Base-by-base conservation (phyloP, 1,284 basidiomycete species). In the Puccinia hordei region DNA sequence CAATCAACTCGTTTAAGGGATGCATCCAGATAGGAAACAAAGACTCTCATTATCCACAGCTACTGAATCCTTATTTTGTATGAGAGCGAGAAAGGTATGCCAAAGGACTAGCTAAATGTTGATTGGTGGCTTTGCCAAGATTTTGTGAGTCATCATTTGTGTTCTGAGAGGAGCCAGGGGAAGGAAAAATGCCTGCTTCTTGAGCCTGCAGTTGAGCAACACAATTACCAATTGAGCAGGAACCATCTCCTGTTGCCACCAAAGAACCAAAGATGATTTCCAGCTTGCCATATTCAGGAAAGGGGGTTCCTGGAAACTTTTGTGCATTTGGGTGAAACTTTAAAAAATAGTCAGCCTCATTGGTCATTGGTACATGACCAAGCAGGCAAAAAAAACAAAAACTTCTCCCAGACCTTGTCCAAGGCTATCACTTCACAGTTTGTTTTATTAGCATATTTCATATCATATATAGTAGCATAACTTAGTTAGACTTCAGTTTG, bases 341-440 rank as follows among this genome's bases (percentile, higher is more conserved):
- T 13, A n/a, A 33, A 41, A 41, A 44, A 68, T 8, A 24, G 41
- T 41, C 38, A 68, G n/a, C 17, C 19, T 27, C 38, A 41, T 41
- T 41, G 38, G 38, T 41, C 38, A 41, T 41, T 41, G 38, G 38
- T 27, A 46, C 44, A 17, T 46, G 49, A 19, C 22, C 49, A 51
- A 57, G 9, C 55, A 57, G 22, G n/a, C 27, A 13, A 61, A 24
- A 30, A 17, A 68, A 46, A 12, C 53, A 55, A 27, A 55, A 55
- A 68, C n/a, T 9, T 68, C 38, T 68, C 44, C 65, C 65, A 68
- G 5, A 68, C 65, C 5, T 44, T 38, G 10, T 46, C 15, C 0
- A 15, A 68, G 13, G 65, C 65, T 9, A 17, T 68, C 9, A 68
- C 38, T 22, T 68, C 65, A 68, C 65, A 68, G 38, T 41, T 41